Evolutionary conservation across 352 stramenopile species (phyloP).

Genomic region (Globisporangium abappressorium): DNA sequence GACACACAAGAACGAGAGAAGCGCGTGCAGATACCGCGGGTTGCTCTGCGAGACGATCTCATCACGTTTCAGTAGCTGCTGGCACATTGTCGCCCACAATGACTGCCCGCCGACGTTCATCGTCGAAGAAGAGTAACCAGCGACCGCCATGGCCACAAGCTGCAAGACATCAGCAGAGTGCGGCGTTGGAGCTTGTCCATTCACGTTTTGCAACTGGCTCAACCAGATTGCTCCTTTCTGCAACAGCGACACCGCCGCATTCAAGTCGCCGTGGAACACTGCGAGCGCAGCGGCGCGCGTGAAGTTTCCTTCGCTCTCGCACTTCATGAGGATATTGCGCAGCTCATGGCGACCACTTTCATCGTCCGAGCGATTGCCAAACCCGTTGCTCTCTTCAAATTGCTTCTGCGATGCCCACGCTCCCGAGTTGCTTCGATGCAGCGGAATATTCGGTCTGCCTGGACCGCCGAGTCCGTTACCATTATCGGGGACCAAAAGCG

Average conservation of each 20-base stretch:
- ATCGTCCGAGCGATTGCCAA: slow-evolving; percentile 46
- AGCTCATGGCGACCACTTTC: slow-evolving; percentile 58
- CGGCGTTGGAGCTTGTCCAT: slow-evolving; percentile 19
- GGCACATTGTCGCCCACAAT: slow-evolving; percentile 77
- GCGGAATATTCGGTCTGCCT: slow-evolving; percentile 24
- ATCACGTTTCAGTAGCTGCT: slow-evolving; percentile 71
- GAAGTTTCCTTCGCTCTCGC: slow-evolving; percentile 62
- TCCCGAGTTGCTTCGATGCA: slow-evolving; percentile 64
- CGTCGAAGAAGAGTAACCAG: slow-evolving; percentile 65
- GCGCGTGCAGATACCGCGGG: slow-evolving; percentile 78
- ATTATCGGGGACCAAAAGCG: slow-evolving; percentile 7
- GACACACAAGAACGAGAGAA: slow-evolving; percentile 72
- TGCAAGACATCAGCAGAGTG: slow-evolving; percentile 78
- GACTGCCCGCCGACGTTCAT: slow-evolving; percentile 39
- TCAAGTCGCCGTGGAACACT: slow-evolving; percentile 83
- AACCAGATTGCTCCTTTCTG: slow-evolving; percentile 69
- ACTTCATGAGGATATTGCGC: slow-evolving; percentile 54
- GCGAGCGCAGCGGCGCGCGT: slow-evolving; percentile 65
- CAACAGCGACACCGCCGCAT: slow-evolving; percentile 58
- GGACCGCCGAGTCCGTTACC: slow-evolving; percentile 28
- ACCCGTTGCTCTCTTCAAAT: slow-evolving; percentile 45
- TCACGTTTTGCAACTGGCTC: slow-evolving; percentile 52
- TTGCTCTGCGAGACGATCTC: slow-evolving; percentile 62
- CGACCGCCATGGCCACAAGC: slow-evolving; percentile 87
- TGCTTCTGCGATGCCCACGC: slow-evolving; percentile 65